A percentile compares a stretch with the other conserved stretches of the same genome.
These are phyloP conservation scores for Phoma sp. DNA, from an alignment of 2,329 filamentous ascomycete genomes.

Conservation along the genomic window DNA sequence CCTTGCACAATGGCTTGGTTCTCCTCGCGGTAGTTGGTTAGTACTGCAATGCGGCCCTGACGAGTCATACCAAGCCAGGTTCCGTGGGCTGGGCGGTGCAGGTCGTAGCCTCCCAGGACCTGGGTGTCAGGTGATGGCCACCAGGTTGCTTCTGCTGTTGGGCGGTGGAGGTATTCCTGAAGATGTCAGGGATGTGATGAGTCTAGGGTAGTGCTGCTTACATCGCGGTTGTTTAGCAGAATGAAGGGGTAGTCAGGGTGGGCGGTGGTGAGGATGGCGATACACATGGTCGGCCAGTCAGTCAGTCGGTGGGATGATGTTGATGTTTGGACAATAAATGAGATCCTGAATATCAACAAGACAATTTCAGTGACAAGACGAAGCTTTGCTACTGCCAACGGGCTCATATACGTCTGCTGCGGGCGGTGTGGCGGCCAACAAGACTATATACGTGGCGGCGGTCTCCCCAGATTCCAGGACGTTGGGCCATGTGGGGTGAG, in stretches of 20 bases:
- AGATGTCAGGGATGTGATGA: conserved; percentile 12
- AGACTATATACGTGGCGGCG: conserved; percentile 39
- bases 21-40: conserved; percentile 69
- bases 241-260: conserved; percentile 58
- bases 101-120: conserved; percentile 66
- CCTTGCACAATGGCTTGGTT: conserved; percentile 49
- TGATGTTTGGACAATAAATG: no score
- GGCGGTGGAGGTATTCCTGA: conserved; percentile 67
- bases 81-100: conserved; percentile 64
- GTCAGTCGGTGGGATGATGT: background rate
- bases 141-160: conserved; percentile 64
- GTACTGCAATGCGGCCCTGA: conserved; percentile 65
- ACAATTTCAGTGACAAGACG: background rate
- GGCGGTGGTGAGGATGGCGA: conserved; percentile 56
- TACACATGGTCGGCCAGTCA: conserved; percentile 48
- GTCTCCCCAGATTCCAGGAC: conserved; percentile 18
- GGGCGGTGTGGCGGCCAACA: conserved; percentile 38
- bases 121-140: conserved; percentile 63
- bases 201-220: conserved; percentile 23
- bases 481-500: conserved; percentile 34
- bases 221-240: conserved; percentile 59
- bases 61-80: conserved; percentile 70
- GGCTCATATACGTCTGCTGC: conserved; percentile 1
- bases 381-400: background rate
- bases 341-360: no score